Base-by-base conservation (phyloP, 2,329 filamentous ascomycete species). In the Ceratocystis eucalypticola region DNA sequence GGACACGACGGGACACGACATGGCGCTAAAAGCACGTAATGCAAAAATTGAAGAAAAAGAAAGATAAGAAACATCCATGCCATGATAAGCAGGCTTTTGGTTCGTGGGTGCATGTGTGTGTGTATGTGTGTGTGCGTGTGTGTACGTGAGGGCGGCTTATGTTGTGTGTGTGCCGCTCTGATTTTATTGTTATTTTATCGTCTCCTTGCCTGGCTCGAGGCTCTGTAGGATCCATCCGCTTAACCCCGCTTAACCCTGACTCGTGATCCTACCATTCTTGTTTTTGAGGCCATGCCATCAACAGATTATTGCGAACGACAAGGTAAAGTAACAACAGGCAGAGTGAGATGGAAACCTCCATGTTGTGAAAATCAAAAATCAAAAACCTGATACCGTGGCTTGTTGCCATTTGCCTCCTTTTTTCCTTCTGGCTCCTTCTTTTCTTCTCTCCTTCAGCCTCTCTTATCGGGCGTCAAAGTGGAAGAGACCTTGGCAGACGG, bases 181-280 rank as follows among this genome's bases (percentile, higher is more conserved):
- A 50, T 12, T 53, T 53, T 53, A 53, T 59, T 5, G 2, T 30
- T n/a, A 30, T 59, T 59, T 59, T 59, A 59, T 59, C 22, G 28
- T 4, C 5, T 33, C 28, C 7, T 50, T 12, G 50, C 12, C 22
- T 7, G 53, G 25, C 28, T 17, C 17, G 53, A 59, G 53, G 53
- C 53, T 59, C 53, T 59, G 53, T 25, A 37, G 53, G 53, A 59
- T 59, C 53, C n/a, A 8, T 10, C 53, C 53, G 53, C 53, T 59
- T 59, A 59, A 59, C 53, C 53, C 53, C 53, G 53, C 25, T 33
- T 59, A 59, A 59, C 53, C 53, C 53, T 59, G 53, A 59, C 5
- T 17, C 4, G 8, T 12, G 53, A 59, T 59, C 53, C 53, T 59
- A 0, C 15, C 28, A 15, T 22, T 17, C 53, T 30, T 28, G 53